These are phyloP conservation scores for Verticillium isaacii DNA, from an alignment of 2,329 filamentous ascomycete genomes.

Conservation along the genomic window DNA sequence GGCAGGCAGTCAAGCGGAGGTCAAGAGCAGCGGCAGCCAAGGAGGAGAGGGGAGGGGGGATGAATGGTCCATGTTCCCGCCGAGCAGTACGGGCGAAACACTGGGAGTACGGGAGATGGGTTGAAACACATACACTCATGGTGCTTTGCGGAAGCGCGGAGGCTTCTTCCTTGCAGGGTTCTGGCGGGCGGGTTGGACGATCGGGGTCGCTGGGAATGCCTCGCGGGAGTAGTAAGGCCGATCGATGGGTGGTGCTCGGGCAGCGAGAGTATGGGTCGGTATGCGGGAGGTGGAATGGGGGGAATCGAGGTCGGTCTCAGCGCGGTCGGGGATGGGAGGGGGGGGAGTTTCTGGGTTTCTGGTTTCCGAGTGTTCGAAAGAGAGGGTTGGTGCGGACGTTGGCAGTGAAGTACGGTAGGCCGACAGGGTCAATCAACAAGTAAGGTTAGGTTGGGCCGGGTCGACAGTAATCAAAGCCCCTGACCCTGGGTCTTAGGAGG, in stretches of 20 bases:
- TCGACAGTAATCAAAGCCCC: not conserved
- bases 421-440: not conserved
- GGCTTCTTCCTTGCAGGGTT: conserved; percentile 13
- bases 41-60: not conserved
- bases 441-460: not conserved
- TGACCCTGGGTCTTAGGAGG: not conserved
- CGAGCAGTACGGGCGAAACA: conserved; percentile 9
- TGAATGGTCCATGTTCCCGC: not conserved
- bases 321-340: not conserved
- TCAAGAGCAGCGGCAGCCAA: conserved; percentile 3
- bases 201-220: not conserved
- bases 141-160: conserved; percentile 20
- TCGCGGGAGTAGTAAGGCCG: not conserved
- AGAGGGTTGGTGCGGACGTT: not conserved
- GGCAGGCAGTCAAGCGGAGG: not conserved
- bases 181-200: not conserved
- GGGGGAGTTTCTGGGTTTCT: not conserved
- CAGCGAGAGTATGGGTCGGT: not conserved
- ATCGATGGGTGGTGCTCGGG: not conserved
- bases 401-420: not conserved
- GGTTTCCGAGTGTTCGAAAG: not conserved
- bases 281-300: not conserved
- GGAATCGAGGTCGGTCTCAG: not conserved
- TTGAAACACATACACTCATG: conserved; percentile 46
- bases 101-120: conserved; percentile 17